phyloP scores from a whole-genome alignment of 148 eudicot species.

The Cornus controversa region DNA sequence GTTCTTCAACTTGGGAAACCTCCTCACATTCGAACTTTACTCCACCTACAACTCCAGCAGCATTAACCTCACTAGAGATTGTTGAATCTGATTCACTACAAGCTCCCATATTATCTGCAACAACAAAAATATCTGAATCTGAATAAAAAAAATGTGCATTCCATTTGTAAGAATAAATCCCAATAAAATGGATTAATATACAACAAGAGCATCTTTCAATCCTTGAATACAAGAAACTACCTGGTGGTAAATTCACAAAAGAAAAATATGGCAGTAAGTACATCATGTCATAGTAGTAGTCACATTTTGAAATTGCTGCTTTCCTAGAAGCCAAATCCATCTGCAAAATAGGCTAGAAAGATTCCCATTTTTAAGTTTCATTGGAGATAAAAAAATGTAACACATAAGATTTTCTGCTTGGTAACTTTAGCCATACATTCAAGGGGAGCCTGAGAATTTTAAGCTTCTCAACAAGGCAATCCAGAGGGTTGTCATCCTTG shows the following conservation, averaged over 20 bases:
- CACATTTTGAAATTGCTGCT: conserved; percentile 32
- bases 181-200: neutral
- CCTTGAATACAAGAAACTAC: conserved; percentile 24
- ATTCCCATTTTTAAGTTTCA: neutral
- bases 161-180: neutral
- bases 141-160: neutral
- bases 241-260: conserved; percentile 41
- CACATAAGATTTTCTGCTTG: neutral
- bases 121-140: neutral
- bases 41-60: conserved; percentile 10
- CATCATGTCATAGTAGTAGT: conserved; percentile 66
- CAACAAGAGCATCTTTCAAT: neutral
- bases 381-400: neutral
- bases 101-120: conserved; percentile 30
- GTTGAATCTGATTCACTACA: conserved; percentile 61
- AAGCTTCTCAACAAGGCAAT: conserved; percentile 56
- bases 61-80: conserved; percentile 50
- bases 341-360: conserved; percentile 27
- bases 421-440: conserved; percentile 39
- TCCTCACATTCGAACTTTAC: conserved; percentile 17
- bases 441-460: conserved; percentile 38
- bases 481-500: conserved; percentile 71
- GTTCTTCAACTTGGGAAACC: conserved; percentile 10
- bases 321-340: conserved; percentile 31
- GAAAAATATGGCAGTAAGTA: conserved; percentile 60